A percentile compares a stretch with the other conserved stretches of the same genome.
phyloP scores from a whole-genome alignment of 352 stramenopile genomes.

The Pythium rhizo-oryzae region DNA sequence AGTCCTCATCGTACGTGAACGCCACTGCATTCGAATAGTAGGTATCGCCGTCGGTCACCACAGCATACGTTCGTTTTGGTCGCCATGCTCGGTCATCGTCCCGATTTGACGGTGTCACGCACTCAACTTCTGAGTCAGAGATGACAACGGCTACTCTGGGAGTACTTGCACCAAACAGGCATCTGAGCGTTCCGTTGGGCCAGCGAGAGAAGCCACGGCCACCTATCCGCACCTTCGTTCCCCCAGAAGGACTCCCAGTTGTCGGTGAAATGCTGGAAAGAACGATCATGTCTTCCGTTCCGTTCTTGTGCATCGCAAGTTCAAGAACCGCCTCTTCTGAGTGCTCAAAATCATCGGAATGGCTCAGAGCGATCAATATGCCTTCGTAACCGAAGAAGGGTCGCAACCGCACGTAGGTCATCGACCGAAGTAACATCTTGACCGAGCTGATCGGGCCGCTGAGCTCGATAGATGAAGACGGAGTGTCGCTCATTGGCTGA shows the following conservation, averaged over 20 bases:
- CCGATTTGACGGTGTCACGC: conserved; percentile 39
- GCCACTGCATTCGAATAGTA: conserved; percentile 66
- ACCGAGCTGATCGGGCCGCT: conserved; percentile 40
- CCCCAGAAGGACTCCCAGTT: conserved; percentile 37
- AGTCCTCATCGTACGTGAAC: conserved; percentile 52
- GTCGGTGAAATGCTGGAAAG: conserved; percentile 30
- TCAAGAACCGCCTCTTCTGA: conserved; percentile 51
- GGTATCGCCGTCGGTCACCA: conserved; percentile 52
- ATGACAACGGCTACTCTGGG: conserved; percentile 34
- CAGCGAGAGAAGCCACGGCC: conserved; percentile 46
- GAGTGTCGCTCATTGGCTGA: conserved; percentile 27
- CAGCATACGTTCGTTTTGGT: conserved; percentile 42
- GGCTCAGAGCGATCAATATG: conserved; percentile 57
- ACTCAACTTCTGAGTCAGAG: conserved; percentile 47
- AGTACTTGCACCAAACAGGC: conserved; percentile 54
- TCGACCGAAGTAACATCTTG: conserved; percentile 39
- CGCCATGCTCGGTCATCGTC: conserved; percentile 22
- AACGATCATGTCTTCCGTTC: conserved; percentile 24
- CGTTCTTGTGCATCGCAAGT: conserved; percentile 40
- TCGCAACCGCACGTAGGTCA: conserved; percentile 47
- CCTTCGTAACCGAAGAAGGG: conserved; percentile 68
- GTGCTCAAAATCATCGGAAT: conserved; percentile 41
- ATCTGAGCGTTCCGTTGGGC: conserved; percentile 37
- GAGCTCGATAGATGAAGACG: conserved; percentile 39
- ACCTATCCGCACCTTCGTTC: conserved; percentile 42